Percentiles rank a stretch among this genome's conserved stretches.
phyloP scores from a whole-genome alignment of 495 filamentous ascomycete genomes.

The Xylaria scruposa region DNA sequence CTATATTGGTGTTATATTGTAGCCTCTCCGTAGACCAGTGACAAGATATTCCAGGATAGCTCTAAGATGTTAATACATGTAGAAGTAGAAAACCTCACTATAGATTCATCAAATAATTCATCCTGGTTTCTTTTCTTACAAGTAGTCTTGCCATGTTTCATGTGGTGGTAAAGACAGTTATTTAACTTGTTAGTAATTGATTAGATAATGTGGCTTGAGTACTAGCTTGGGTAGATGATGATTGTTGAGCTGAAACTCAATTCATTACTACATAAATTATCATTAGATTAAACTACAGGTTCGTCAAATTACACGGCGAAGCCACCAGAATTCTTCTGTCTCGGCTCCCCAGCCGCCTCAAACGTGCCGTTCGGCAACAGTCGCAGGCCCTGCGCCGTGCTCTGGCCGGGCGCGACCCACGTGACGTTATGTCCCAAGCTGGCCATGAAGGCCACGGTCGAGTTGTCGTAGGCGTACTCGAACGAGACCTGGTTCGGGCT shows the following conservation, averaged over 20 bases:
- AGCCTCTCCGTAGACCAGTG: too few species aligned
- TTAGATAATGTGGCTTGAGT: too few species aligned
- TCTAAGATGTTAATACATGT: too few species aligned
- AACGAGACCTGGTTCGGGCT: slow-evolving; percentile 71
- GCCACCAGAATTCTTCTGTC: slow-evolving; percentile 76
- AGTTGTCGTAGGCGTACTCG: slow-evolving; percentile 73
- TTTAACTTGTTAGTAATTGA: too few species aligned
- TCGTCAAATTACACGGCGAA: slow-evolving; percentile 60
- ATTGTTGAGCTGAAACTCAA: not conserved
- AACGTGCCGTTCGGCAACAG: slow-evolving; percentile 71
- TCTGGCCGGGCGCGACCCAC: slow-evolving; percentile 68
- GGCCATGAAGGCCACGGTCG: slow-evolving; percentile 68
- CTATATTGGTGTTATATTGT: too few species aligned
- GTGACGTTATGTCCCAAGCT: slow-evolving; percentile 74
- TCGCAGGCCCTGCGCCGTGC: slow-evolving; percentile 75
- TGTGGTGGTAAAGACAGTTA: too few species aligned
- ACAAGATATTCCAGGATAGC: too few species aligned
- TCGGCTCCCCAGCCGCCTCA: slow-evolving; percentile 68
- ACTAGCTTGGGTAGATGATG: too few species aligned
- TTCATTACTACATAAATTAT: not conserved
- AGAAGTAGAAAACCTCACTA: too few species aligned
- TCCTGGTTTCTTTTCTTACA: too few species aligned
- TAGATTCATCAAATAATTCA: too few species aligned
- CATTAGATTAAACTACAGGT: not conserved
- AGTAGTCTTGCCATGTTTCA: too few species aligned